Evolutionary conservation across 805 yeast genomes (phyloP), one percentile per base, ranked within the genome.

Genomic region (Clavispora phyllophila): DNA sequence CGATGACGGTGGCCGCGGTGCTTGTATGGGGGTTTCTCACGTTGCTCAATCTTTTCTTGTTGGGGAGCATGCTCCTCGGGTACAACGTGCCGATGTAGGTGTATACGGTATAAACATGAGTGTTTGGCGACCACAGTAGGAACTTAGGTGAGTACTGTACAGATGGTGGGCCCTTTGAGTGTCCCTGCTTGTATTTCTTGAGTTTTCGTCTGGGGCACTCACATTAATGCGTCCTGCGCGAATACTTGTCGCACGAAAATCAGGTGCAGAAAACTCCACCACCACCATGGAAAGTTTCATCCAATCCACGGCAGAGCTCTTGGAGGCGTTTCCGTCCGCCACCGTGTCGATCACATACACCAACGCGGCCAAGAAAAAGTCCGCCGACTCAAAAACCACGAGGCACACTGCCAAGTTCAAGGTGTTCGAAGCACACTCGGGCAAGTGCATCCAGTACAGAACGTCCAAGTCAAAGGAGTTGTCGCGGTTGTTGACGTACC

Each of bases 1-100:
- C 69, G 27, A 72, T 84, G 36, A 68, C 84, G 3, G 58, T 71
- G 34, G 37, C 68, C 1, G 87, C 93, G 2, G 56, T 81, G 10
- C 44, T 73, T 20, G 76, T 84, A 12, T 88, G 95, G 88, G 76
- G 76, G 0, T 71, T 81, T 19, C 85, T 88, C 18, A 78, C 89
- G 7, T 68, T 79, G 20, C 73, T 88, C 55, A 88, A 88, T 56
- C 65, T 82, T 45, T 87, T 84, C 66, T 69, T 88, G 54, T 77
- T 88, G 13, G 68, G 63, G 23, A 56, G 80, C 23, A 75, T 72
- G 62, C 45, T 69, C 7, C 42, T 68, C 39, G 82, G 81, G 15
- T 75, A 70, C 36, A 79, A 75, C 39, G 74, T 75, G 36, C 78
- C 75, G 43, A 62, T 75, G 37, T 75, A 29, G 23, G n/a, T n/a